Evolutionary conservation across 2,329 filamentous ascomycete genomes (phyloP).

Genomic region (Bipolaris oryzae): DNA sequence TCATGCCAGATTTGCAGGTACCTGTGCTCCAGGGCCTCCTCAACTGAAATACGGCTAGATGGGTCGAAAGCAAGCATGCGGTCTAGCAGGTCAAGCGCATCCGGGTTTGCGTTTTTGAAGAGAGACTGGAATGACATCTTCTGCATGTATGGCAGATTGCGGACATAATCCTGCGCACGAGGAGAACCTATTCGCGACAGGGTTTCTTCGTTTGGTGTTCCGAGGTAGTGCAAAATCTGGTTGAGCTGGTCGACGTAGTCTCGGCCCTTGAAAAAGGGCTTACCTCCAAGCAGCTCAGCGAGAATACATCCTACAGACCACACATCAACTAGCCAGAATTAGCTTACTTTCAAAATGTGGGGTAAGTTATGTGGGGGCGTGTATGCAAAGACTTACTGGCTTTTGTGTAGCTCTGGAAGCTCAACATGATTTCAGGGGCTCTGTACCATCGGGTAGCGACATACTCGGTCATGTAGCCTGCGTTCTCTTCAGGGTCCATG

Average conservation of each 20-base stretch:
- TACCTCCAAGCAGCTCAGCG: constrained; percentile 90
- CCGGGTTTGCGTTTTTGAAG: constrained; percentile 93
- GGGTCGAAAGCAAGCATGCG: constrained; percentile 98
- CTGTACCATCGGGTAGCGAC: constrained; percentile 98
- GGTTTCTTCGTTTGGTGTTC: constrained; percentile 94
- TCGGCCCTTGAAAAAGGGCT: constrained; percentile 98
- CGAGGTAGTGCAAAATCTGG: constrained; percentile 97
- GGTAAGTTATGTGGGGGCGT: constrained; percentile 8
- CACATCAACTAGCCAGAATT: constrained; percentile 75
- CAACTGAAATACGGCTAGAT: constrained; percentile 88
- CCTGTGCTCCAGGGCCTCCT: constrained; percentile 92
- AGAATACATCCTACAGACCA: constrained; percentile 99
- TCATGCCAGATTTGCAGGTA: constrained; percentile 99
- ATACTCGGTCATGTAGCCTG: constrained; percentile 99
- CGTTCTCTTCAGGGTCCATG: constrained; percentile 95
- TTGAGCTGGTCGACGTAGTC: constrained; percentile 99
- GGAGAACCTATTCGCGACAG: constrained; percentile 92
- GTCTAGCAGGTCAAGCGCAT: constrained; percentile 93
- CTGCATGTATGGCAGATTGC: constrained; percentile 92
- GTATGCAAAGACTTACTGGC: constrained; percentile 64
- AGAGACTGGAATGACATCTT: constrained; percentile 88
- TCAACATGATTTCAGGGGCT: constrained; percentile 98
- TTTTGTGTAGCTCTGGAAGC: constrained; percentile 99
- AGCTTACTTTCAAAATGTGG: constrained; percentile 21
- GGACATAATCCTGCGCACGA: constrained; percentile 96